Evolutionary conservation across 768 basidiomycete species (phyloP), one percentile per base, ranked within the genome.

Genomic region (Pleurotus cornucopiae): DNA sequence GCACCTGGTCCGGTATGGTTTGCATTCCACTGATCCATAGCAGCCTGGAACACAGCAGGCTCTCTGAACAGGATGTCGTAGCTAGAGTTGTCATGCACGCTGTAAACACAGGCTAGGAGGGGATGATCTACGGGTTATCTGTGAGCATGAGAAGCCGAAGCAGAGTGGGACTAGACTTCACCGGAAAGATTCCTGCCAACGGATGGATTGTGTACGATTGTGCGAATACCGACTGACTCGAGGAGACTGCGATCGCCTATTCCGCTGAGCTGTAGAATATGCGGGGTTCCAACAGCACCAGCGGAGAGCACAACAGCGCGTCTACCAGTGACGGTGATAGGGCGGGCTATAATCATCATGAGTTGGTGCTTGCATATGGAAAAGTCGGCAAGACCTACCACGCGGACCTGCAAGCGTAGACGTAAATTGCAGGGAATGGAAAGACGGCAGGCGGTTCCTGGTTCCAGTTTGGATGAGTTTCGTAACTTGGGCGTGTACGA

Each of bases 251-350:
- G 12, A 38, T 64, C 57, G 6, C 69, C 69, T 34, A 71, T 65
- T 20, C 68, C 68, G 6, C 63, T 64, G 11, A 59, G 56, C 57
- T 64, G 41, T 5, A 69, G 58, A 23, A 69, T 53, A 7, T 58
- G 57, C 14, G 69, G 64, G 1, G 66, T 68, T 4, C 66, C 67
- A 55, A 68, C 58, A 2, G 64, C 26, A 4, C 70, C 70, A 1
- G 67, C 69, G 5, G 66, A 68, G 2, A 72, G 57, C 20, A 72
- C 60, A 6, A 72, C 65, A 9, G n/a, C 41, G n/a, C 41, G 41
- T 44, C n/a, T 44, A 6, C 41, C 41, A 14, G 6, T 16, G n/a
- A 44, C 41, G 41, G 41, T 21, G 41, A 44, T n/a, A 44, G n/a
- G 30, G 16, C n/a, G 41, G 41, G 41, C 41, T 44, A 44, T 11